phyloP scores from a whole-genome alignment of 2,329 filamentous ascomycete species.

The Hawksworthiomyces lignivorus region DNA sequence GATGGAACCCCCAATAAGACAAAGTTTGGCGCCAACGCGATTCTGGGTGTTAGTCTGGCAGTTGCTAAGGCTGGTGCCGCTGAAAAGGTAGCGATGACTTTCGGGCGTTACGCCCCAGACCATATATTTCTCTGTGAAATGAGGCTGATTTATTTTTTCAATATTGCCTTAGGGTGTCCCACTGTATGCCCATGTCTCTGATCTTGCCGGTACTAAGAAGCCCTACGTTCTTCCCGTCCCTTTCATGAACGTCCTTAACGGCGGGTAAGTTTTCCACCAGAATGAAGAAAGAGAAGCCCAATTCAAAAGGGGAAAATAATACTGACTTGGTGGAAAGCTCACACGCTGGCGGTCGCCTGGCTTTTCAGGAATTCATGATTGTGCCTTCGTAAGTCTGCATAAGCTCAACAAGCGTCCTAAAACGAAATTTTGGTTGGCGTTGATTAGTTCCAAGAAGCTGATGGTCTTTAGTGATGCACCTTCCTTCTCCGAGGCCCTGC shows the following conservation, averaged over 20 bases:
- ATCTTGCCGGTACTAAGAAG: conserved; percentile 85
- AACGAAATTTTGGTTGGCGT: too few relatives aligned
- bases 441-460: not conserved
- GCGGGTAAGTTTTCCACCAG: conserved; percentile 37
- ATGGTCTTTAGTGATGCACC: conserved; percentile 57
- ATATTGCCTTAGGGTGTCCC: conserved; percentile 65
- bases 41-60: conserved; percentile 76
- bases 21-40: conserved; percentile 82
- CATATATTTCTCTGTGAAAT: too few relatives aligned
- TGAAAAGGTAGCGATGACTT: conserved; percentile 77
- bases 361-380: conserved; percentile 97
- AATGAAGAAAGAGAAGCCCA: not conserved
- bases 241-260: conserved; percentile 92
- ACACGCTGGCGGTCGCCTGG: conserved; percentile 91
- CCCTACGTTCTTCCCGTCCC: conserved; percentile 83
- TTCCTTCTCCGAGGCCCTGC: conserved; percentile 90
- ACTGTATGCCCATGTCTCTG: conserved; percentile 81
- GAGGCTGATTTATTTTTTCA: too few relatives aligned
- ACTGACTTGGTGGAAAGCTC: conserved; percentile 44
- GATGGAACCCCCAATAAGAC: conserved; percentile 82
- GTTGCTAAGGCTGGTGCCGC: conserved; percentile 84
- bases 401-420: too few relatives aligned
- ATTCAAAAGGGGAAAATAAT: not conserved
- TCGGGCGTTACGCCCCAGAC: too few relatives aligned
- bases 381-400: conserved; percentile 66